These are phyloP conservation scores for Harringtonia aguacate DNA, from an alignment of 2,329 filamentous ascomycete genomes.

Conservation along the genomic window DNA sequence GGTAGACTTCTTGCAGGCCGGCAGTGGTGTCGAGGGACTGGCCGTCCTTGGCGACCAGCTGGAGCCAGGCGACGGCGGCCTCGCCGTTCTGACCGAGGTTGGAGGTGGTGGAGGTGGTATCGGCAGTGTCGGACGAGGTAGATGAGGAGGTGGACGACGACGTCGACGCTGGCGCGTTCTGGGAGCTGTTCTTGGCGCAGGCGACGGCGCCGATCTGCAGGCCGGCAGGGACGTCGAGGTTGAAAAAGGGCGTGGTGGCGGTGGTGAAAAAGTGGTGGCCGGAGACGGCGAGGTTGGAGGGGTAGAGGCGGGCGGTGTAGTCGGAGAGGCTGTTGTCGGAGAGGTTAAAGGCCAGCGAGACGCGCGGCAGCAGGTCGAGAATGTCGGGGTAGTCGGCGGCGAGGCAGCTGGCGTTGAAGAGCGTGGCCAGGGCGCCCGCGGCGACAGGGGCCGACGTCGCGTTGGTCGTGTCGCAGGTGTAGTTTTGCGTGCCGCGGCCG, in stretches of 20 bases:
- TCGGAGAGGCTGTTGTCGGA: slow-evolving; percentile 19
- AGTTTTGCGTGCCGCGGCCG: slow-evolving; percentile 87
- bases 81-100: slow-evolving; percentile 47
- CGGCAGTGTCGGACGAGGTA: slow-evolving; percentile 31
- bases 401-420: slow-evolving; percentile 82
- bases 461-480: slow-evolving; percentile 63
- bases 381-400: slow-evolving; percentile 59
- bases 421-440: slow-evolving; percentile 65
- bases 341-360: slow-evolving; percentile 58
- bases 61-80: slow-evolving; percentile 71
- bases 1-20: slow-evolving; percentile 65
- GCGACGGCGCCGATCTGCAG: slow-evolving; percentile 48
- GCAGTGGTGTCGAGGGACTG: slow-evolving; percentile 34
- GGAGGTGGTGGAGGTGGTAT: slow-evolving; percentile 31
- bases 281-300: slow-evolving; percentile 52
- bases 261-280: slow-evolving; percentile 72
- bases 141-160: slow-evolving; percentile 28
- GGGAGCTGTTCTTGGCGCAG: slow-evolving; percentile 50
- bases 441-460: slow-evolving; percentile 50
- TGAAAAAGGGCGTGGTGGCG: slow-evolving; percentile 66
- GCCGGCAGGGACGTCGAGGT: slow-evolving; percentile 48
- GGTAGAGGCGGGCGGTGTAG: slow-evolving; percentile 30
- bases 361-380: slow-evolving; percentile 50
- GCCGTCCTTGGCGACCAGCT: slow-evolving; percentile 45
- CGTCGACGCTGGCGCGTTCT: slow-evolving; percentile 50